These are phyloP conservation scores for Avena sativa DNA, from an alignment of 176 grass and related monocot species.

Conservation along the genomic window DNA sequence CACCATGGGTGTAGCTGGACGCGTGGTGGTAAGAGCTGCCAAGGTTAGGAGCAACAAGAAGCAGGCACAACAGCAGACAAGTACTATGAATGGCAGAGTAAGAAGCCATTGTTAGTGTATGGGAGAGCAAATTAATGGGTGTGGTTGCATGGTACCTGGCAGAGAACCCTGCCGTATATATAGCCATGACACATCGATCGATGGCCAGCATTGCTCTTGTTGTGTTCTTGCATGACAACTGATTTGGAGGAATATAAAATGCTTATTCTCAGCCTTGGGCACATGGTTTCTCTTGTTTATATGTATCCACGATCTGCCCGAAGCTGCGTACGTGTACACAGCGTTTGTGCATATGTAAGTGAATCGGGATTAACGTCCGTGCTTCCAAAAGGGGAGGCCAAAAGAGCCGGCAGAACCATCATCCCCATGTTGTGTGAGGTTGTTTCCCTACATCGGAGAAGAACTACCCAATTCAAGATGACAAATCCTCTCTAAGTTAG, in stretches of 20 bases:
- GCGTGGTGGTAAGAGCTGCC: not conserved
- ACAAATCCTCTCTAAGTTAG: too few relatives aligned
- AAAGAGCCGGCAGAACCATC: not conserved
- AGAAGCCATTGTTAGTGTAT: not conserved
- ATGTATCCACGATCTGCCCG: not conserved
- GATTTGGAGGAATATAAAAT: not conserved
- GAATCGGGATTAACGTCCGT: not conserved
- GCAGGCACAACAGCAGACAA: not conserved
- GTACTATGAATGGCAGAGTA: not conserved
- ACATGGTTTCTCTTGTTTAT: not conserved
- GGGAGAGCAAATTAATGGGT: too few relatives aligned
- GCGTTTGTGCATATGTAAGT: conserved; percentile 4
- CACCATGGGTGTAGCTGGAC: not conserved
- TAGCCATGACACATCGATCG: not conserved
- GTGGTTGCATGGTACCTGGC: not conserved
- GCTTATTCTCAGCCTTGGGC: not conserved
- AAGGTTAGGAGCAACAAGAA: conserved; percentile 13
- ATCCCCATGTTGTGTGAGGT: too few relatives aligned
- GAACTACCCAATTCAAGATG: too few relatives aligned
- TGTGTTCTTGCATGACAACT: not conserved
- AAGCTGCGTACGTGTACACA: not conserved
- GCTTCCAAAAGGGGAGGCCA: not conserved
- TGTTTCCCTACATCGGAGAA: too few relatives aligned
- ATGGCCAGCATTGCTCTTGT: not conserved
- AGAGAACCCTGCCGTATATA: not conserved